Percentiles rank a stretch among this genome's conserved stretches.
phyloP scores from a whole-genome alignment of 345 rosid species.

The Populus simonii region DNA sequence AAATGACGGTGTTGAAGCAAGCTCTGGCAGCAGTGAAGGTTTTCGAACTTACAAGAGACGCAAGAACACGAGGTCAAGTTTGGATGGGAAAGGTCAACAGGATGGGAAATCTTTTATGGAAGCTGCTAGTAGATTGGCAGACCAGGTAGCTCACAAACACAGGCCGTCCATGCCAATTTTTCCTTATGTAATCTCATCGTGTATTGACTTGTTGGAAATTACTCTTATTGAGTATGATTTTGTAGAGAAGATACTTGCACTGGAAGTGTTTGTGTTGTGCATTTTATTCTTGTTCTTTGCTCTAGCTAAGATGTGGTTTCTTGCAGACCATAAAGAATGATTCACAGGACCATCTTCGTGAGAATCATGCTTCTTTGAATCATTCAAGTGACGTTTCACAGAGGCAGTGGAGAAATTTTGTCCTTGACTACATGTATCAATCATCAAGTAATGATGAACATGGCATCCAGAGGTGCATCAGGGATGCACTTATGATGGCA shows the following conservation, averaged over 20 bases:
- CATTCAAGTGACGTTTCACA: constrained; percentile 24
- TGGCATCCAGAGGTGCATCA: constrained; percentile 47
- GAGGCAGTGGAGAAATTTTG: constrained; percentile 36
- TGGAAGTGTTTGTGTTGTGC: not conserved
- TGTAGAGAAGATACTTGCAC: not conserved
- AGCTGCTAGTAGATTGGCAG: constrained; percentile 33
- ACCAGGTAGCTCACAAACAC: constrained; percentile 40
- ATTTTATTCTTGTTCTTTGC: not conserved
- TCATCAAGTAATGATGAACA: constrained; percentile 43
- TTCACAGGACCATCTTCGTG: constrained; percentile 9
- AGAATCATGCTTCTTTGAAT: constrained; percentile 16
- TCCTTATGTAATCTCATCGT: not conserved
- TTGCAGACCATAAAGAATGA: constrained; percentile 19
- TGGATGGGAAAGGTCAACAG: constrained; percentile 34
- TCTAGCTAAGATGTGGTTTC: constrained; percentile 20
- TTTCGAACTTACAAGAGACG: constrained; percentile 77
- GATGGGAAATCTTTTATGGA: constrained; percentile 34
- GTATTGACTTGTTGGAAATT: not conserved
- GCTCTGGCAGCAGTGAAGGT: constrained; percentile 38
- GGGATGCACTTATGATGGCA: constrained; percentile 37
- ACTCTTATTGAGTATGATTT: not conserved
- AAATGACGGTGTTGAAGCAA: constrained; percentile 37
- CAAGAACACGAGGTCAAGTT: constrained; percentile 37
- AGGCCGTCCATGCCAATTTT: not conserved
- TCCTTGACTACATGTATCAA: constrained; percentile 45